Conservation (phyloP, 2,329 filamentous ascomycete species). For the Metarhizium sp. region DNA sequence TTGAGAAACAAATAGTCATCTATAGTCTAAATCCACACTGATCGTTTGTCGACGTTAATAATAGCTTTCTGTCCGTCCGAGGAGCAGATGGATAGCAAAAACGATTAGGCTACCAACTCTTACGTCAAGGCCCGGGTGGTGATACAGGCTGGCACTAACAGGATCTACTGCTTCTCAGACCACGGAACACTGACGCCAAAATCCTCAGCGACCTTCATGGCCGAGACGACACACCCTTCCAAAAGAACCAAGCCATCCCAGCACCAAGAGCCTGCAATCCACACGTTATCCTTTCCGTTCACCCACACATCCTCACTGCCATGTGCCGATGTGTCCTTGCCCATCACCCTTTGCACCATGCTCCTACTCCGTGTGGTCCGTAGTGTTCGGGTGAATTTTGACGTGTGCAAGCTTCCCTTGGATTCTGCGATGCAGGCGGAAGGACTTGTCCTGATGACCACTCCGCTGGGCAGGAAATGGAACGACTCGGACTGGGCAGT, state of each 20-base stretch:
- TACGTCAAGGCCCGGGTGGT: too few species aligned
- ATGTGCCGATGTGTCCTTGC: background rate
- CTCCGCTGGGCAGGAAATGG: conserved; percentile 40
- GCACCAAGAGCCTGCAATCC: conserved; percentile 50
- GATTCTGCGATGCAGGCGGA: conserved; percentile 25
- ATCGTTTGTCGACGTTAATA: too few species aligned
- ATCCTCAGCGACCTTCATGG: conserved; percentile 43
- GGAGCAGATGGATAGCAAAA: too few species aligned
- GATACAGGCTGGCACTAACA: too few species aligned
- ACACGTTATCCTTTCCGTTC: conserved; percentile 45
- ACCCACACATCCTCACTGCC: conserved; percentile 27
- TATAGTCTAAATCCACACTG: too few species aligned
- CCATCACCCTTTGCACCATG: conserved; percentile 37
- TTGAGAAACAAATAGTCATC: too few species aligned
- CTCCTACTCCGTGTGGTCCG: conserved; percentile 37
- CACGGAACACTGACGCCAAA: conserved; percentile 38
- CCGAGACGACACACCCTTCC: conserved; percentile 51
- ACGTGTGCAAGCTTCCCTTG: conserved; percentile 27
- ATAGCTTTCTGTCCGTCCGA: too few species aligned
- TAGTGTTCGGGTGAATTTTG: conserved; percentile 42
- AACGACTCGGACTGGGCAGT: conserved; percentile 37
- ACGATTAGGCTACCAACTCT: too few species aligned
- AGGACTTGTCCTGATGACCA: conserved; percentile 44
- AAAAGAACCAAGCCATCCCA: conserved; percentile 57
- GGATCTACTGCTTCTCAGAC: conserved; percentile 2